phyloP scores from a whole-genome alignment of 768 basidiomycete genomes.

The Leccinellum albellum region DNA sequence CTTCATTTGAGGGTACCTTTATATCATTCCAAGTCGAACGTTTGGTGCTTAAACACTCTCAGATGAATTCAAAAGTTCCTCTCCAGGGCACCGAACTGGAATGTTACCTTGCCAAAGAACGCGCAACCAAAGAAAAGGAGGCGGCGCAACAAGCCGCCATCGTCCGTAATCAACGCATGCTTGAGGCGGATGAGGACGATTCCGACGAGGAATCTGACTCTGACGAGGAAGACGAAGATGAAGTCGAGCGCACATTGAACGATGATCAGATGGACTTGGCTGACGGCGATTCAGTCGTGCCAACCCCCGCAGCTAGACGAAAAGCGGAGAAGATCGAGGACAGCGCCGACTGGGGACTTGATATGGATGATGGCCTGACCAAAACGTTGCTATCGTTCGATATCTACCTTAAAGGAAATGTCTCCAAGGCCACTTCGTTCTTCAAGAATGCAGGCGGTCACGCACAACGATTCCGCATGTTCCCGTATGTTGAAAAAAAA shows the following conservation, averaged over 20 bases:
- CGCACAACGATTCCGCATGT: slow-evolving; percentile 88
- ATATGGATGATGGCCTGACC: slow-evolving; percentile 71
- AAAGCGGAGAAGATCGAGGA: slow-evolving; percentile 49
- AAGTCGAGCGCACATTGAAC: slow-evolving; percentile 48
- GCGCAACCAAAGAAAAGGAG: slow-evolving; percentile 73
- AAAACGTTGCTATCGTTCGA: slow-evolving; percentile 85
- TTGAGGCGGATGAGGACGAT: slow-evolving; percentile 93
- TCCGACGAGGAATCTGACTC: slow-evolving; percentile 67
- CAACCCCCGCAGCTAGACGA: slow-evolving; percentile 30
- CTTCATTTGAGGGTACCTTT: slow-evolving; percentile 60
- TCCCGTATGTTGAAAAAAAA: slow-evolving; percentile 92
- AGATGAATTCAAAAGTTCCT: slow-evolving; percentile 89
- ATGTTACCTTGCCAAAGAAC: slow-evolving; percentile 70
- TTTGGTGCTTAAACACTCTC: slow-evolving; percentile 4
- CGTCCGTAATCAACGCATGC: slow-evolving; percentile 78
- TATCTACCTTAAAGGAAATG: slow-evolving; percentile 96
- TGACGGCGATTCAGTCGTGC: slow-evolving; percentile 30
- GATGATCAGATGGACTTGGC: slow-evolving; percentile 46
- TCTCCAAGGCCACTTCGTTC: slow-evolving; percentile 79
- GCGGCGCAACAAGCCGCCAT: slow-evolving; percentile 82
- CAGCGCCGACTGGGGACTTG: slow-evolving; percentile 63
- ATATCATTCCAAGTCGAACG: background rate
- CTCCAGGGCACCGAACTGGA: slow-evolving; percentile 88
- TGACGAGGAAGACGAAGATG: slow-evolving; percentile 62
- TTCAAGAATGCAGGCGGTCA: slow-evolving; percentile 76